Base-by-base conservation (phyloP, 306 rosid genomes). In the Abrus precatorius region DNA sequence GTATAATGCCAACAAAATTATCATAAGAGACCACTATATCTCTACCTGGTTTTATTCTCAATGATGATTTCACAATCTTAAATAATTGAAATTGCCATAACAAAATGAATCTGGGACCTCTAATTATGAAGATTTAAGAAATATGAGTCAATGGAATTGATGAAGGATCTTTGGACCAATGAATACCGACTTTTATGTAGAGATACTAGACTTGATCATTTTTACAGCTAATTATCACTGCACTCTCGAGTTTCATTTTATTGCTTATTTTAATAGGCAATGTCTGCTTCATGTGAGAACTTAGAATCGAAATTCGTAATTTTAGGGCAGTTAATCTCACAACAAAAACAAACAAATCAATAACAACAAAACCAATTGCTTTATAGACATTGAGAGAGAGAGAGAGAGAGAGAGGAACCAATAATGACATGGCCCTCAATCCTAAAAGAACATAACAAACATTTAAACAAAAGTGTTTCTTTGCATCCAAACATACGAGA, bases 351-450 rank as follows among this genome's bases (percentile, higher is more conserved):
- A 83, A 71, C 74, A 83, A 86, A 67, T 53, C 45, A 20, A 82
- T 29, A 73, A 60, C 62, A 83, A 84, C 85, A 74, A 38, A 71
- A 78, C 11, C 48, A 48, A 65, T 43, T 72, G 65, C 38, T 63
- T 80, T 75, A n/a, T 7, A 13, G 34, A 73, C 66, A 40, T 57
- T 55, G 69, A 77, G 76, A 76, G 66, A 55, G 36, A 9, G 20
- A 43, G 36, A 9, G 20, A 43, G 27, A 28, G 4, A 64, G 30
- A 1, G 68, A 83, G 75, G 77, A 20, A 78, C 75, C 92, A 88
- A 90, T 85, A 77, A 88, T 81, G 84, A 67, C 45, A 66, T 79
- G 91, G 86, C 89, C 91, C 89, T 81, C 86, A 80, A 69, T 72
- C 29, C 59, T 33, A 10, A 68, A 59, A 47, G 66, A 82, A 84